Percentiles rank a stretch among this genome's conserved stretches.
Conservation (phyloP, 495 filamentous ascomycete genomes). For the Talaromyces wortmannii region DNA sequence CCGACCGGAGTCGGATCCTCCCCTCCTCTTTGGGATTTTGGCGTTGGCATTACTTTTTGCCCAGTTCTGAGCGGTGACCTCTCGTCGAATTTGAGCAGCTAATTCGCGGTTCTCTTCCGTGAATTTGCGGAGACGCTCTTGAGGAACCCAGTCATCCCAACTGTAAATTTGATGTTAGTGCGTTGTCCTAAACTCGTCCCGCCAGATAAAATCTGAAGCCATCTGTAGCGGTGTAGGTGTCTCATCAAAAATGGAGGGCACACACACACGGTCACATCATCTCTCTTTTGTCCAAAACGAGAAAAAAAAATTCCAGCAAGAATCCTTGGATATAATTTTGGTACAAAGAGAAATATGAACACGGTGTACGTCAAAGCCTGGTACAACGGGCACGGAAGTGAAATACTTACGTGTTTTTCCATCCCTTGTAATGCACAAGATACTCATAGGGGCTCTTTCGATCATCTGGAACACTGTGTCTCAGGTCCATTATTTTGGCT, state of each 20-base stretch:
- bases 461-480: slow-evolving; percentile 55
- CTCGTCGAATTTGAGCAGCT: slow-evolving; percentile 44
- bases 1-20: slow-evolving; percentile 70
- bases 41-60: slow-evolving; percentile 21
- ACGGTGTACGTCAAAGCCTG: neutral
- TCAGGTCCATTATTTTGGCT: slow-evolving; percentile 81
- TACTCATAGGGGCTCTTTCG: slow-evolving; percentile 74
- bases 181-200: neutral
- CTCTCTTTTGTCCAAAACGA: too few species aligned
- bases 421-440: slow-evolving; percentile 96
- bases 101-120: slow-evolving; percentile 90
- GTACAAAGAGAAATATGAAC: neutral
- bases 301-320: neutral
- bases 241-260: neutral
- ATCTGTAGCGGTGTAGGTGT: neutral
- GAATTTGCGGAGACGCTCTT: slow-evolving; percentile 90
- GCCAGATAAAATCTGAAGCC: neutral
- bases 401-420: slow-evolving; percentile 84
- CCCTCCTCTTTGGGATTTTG: slow-evolving; percentile 49
- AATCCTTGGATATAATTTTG: neutral
- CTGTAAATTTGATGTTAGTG: slow-evolving; percentile 26
- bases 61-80: slow-evolving; percentile 23
- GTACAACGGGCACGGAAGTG: neutral
- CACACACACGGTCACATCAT: neutral
- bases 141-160: slow-evolving; percentile 98